phyloP scores from a whole-genome alignment of 2,329 filamentous ascomycete genomes.

The Hypoxylon sp. region DNA sequence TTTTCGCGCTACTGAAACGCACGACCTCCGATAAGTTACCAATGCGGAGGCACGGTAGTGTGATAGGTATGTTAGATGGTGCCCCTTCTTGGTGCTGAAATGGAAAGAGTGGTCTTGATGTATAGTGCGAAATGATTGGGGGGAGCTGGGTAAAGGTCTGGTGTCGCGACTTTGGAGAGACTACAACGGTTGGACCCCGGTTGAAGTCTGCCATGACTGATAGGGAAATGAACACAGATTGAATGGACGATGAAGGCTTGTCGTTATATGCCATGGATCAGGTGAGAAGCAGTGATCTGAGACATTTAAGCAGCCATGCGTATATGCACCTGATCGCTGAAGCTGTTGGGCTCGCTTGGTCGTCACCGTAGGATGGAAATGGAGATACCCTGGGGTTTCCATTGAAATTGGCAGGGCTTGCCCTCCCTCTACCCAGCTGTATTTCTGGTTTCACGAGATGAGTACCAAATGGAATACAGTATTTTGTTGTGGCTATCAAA shows the following conservation, averaged over 20 bases:
- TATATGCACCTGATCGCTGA: conserved; percentile 32
- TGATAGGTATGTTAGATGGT: conserved; percentile 7
- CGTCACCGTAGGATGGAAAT: conserved; percentile 25
- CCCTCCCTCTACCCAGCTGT: conserved; percentile 20
- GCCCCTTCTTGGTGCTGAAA: conserved; percentile 5
- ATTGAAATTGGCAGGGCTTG: conserved; percentile 32
- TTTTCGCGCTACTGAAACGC: conserved; percentile 13
- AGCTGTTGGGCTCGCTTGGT: conserved; percentile 20
- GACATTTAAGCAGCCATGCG: conserved; percentile 38
- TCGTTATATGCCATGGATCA: conserved; percentile 37
- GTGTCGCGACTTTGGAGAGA: conserved; percentile 29
- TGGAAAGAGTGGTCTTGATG: conserved; percentile 12
- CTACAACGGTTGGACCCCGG: conserved; percentile 27
- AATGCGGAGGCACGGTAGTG: conserved; percentile 21
- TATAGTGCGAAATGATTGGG: conserved; percentile 21
- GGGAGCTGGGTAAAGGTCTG: conserved; percentile 16
- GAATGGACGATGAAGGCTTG: conserved; percentile 7
- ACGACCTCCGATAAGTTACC: conserved; percentile 12
- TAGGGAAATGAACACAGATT: conserved; percentile 18
- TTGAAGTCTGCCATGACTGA: conserved; percentile 32
- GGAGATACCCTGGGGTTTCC: conserved; percentile 30
- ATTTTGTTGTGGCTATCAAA: conserved; percentile 32
- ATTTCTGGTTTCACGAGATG: conserved; percentile 27
- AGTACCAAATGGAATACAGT: conserved; percentile 33
- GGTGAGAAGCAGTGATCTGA: conserved; percentile 34